Evolutionary conservation across 1,139 yeast genomes (phyloP).

Genomic region (Wickerhamomyces sp.): DNA sequence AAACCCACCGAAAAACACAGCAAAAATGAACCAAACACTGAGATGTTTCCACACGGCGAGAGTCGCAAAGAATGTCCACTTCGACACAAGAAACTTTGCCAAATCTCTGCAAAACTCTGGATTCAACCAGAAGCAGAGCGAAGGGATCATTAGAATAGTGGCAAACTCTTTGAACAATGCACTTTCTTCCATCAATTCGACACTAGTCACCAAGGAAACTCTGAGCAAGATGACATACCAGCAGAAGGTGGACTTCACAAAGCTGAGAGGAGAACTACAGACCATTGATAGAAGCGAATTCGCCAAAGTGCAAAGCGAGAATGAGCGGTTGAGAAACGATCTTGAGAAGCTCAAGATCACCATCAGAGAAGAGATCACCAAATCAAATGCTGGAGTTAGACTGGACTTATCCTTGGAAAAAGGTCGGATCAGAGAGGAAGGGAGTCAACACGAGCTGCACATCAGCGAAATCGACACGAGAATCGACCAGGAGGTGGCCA

Average conservation of each 20-base stretch:
- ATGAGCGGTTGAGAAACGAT: constrained; percentile 79
- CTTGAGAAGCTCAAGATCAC: constrained; percentile 81
- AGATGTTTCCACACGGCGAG: background rate
- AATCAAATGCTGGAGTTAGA: constrained; percentile 85
- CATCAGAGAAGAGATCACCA: constrained; percentile 87
- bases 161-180: constrained; percentile 81
- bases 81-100: constrained; percentile 78
- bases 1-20: background rate
- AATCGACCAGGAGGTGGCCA: constrained; percentile 91
- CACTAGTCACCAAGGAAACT: constrained; percentile 77
- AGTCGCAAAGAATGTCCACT: constrained; percentile 23
- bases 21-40: background rate
- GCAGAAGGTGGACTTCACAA: constrained; percentile 94
- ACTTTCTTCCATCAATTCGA: constrained; percentile 65
- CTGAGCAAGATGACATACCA: constrained; percentile 84
- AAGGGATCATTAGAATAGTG: constrained; percentile 72
- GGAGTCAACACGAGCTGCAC: constrained; percentile 86
- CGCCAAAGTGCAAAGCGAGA: constrained; percentile 77
- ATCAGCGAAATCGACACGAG: constrained; percentile 93
- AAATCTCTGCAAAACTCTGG: constrained; percentile 66
- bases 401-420: constrained; percentile 88
- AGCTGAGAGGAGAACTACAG: constrained; percentile 84
- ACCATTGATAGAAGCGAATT: constrained; percentile 86
- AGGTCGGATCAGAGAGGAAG: constrained; percentile 92
- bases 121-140: constrained; percentile 73